A percentile compares a stretch with the other conserved stretches of the same genome.
These are phyloP conservation scores for Serpula lacrymans DNA, from an alignment of 768 basidiomycete species.

Conservation along the genomic window DNA sequence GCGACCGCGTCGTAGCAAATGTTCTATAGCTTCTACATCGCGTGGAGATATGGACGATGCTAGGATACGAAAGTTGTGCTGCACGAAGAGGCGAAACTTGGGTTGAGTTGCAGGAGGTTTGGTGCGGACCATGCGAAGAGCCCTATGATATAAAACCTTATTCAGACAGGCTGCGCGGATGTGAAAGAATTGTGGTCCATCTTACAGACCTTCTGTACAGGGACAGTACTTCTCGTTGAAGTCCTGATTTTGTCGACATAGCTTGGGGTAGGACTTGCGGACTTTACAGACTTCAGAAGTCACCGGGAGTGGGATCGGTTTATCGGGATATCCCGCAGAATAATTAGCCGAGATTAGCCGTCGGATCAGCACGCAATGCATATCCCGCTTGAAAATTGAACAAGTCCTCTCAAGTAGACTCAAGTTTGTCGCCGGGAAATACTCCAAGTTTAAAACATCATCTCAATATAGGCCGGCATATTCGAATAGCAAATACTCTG, in stretches of 20 bases:
- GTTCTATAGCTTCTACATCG: constrained; percentile 68
- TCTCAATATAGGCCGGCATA: no score
- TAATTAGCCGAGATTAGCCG: no score
- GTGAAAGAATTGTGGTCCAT: constrained; percentile 6
- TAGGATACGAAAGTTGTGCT: constrained; percentile 66
- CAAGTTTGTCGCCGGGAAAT: no score
- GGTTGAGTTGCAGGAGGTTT: constrained; percentile 60
- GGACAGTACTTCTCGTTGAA: constrained; percentile 50
- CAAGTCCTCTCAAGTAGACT: no score
- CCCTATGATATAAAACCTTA: constrained; percentile 41
- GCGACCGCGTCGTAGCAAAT: constrained; percentile 65
- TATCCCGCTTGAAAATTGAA: no score
- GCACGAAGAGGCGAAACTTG: constrained; percentile 67
- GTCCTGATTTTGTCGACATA: constrained; percentile 41
- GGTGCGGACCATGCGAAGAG: constrained; percentile 67
- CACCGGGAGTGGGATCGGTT: neutral
- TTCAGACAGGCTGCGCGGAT: constrained; percentile 1
- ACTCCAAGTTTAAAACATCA: no score
- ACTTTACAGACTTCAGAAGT: no score
- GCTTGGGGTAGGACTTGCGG: no score
- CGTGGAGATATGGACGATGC: constrained; percentile 59
- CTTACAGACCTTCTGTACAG: constrained; percentile 51
- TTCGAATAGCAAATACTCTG: no score
- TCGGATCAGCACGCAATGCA: no score
- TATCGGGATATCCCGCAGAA: no score